Base-by-base conservation (phyloP, 768 basidiomycete genomes). In the Mycena galopus region DNA sequence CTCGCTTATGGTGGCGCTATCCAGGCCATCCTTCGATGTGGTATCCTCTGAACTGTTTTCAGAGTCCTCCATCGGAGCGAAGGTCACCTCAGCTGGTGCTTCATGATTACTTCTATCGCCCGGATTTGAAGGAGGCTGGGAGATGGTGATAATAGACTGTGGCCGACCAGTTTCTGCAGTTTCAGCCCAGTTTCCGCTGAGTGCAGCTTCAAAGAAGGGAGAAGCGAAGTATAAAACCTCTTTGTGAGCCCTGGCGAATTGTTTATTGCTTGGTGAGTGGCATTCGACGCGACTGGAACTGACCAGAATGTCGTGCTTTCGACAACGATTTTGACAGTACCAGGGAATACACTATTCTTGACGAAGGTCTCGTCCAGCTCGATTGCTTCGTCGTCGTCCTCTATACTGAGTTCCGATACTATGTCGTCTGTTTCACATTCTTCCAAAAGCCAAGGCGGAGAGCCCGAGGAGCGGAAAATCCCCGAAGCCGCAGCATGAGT, bases 121-220 rank as follows among this genome's bases (percentile, higher is more conserved):
- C 16, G 90, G 91, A 50, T 89, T 81, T 19, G 86, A 81, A 4
- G 91, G 91, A 0, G 92, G 91, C 75, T 94, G 93, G 3, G 94
- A 93, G 63, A 96, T 93, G 25, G 95, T 95, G 78, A 95, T 93
- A 35, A 95, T 86, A 59, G 94, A 95, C 27, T 86, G 88, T 23
- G 92, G 93, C 44, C 93, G 88, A 37, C 92, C 93, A 8, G 93
- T 96, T 83, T 97, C 96, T 16, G 94, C 93, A 7, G 93, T 96
- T 83, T 97, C 96, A 16, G 94, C 93, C 96, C 96, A 97, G 77
- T 94, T 90, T 10, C 96, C 96, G 76, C 94, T 94, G 57, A 97
- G 84, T 11, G 95, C 92, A 21, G 94, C 95, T 81, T 96, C 93
- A 80, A 97, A 97, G 86, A 97, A 97, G 0, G 96, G 95, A n/a